phyloP scores from a whole-genome alignment of 2,329 filamentous ascomycete genomes.

The Exserohilum turcica region DNA sequence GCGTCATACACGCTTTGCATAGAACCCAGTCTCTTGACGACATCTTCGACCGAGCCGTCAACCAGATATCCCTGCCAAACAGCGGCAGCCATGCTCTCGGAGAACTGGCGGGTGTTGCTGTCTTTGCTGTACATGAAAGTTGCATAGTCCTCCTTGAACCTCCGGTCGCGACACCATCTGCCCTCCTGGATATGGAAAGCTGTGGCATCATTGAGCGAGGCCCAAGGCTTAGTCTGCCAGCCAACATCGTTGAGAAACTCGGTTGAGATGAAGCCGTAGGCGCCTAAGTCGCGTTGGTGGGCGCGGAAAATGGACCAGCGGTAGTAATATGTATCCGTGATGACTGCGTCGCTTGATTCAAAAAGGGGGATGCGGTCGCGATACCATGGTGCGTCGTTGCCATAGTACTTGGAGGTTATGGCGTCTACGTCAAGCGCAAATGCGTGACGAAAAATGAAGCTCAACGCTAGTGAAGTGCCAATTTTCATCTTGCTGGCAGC shows the following conservation, averaged over 20 bases:
- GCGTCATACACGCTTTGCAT: conserved; percentile 48
- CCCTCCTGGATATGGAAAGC: conserved; percentile 54
- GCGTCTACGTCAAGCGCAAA: conserved; percentile 30
- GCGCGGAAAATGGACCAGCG: conserved; percentile 53
- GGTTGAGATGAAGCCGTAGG: conserved; percentile 52
- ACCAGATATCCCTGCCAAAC: conserved; percentile 52
- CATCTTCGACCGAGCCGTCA: conserved; percentile 46
- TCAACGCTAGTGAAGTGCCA: background rate
- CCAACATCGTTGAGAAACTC: conserved; percentile 53
- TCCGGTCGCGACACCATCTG: conserved; percentile 53
- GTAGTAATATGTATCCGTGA: conserved; percentile 54
- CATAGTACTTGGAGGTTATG: conserved; percentile 44
- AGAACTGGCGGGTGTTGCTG: conserved; percentile 52
- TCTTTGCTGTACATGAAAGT: conserved; percentile 49
- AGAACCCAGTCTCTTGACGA: conserved; percentile 39
- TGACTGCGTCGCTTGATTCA: conserved; percentile 46
- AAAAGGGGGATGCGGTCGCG: conserved; percentile 48
- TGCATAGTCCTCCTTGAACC: conserved; percentile 53
- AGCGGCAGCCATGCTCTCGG: conserved; percentile 51
- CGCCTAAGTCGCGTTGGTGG: conserved; percentile 52
- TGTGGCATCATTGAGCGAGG: conserved; percentile 52
- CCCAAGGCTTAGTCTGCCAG: conserved; percentile 52
- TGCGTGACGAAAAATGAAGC: background rate
- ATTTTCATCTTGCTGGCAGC: background rate
- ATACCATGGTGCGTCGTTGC: conserved; percentile 51